Base-by-base conservation (phyloP, 2,329 filamentous ascomycete genomes). In the Aspergillus sp. region DNA sequence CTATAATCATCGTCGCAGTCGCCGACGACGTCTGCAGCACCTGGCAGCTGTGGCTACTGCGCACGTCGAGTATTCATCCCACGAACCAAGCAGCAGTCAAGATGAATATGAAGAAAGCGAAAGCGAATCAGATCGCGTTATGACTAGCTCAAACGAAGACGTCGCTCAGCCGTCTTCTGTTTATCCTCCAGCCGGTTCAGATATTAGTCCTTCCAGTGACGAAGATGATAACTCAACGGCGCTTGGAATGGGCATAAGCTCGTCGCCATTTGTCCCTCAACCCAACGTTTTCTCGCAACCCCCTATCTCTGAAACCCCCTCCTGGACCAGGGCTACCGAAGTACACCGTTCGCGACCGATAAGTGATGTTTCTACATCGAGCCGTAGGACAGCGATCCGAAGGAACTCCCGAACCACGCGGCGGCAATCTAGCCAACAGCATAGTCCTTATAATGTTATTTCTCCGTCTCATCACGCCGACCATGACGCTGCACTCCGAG, bases 71-170 rank as follows among this genome's bases (percentile, higher is more conserved):
- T 80, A 79, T 59, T 72, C 76, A 7, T 74, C 74, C 48, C 79
- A 80, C 46, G 79, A 84, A 17, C 73, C 77, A 30, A 80, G 79
- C 55, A 96, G 92, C 77, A 96, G 93, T 71, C 92, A 97, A 75
- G 93, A 97, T 69, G 93, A 97, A 79, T 96, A 96, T 71, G 92
- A 96, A 38, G 93, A 97, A 80, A 96, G 91, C 64, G 93, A 96
- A 76, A 96, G 86, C 77, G 93, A 97, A 65, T 92, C 93, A 47
- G 93, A 97, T 70, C 86, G 84, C 59, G 81, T 87, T 54, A 81
- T 89, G 79, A 86, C 84, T 60, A 88, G 85, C 62, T 89, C 87
- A 4, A 88, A 85, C 65, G 87, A 89, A 72, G 85, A 83, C 47
- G 75, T 86, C 25, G 70, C 73, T 56, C 69, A 64, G n/a, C 70